Percentiles rank a stretch among this genome's conserved stretches.
These are phyloP conservation scores for Melastoma candidum DNA, from an alignment of 441 rosid species.

Conservation along the genomic window DNA sequence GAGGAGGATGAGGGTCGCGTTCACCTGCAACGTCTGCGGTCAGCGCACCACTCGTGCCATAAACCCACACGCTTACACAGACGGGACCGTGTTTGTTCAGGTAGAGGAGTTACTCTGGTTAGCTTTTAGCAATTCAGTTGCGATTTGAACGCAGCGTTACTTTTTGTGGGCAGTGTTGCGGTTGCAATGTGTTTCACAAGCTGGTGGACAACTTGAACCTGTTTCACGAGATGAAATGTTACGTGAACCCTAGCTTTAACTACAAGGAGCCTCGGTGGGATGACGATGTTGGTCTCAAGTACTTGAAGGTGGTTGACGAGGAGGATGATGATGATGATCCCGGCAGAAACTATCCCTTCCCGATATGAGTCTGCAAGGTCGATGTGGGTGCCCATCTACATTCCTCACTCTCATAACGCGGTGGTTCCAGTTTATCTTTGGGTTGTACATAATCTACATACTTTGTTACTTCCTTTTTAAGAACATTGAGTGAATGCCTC, in stretches of 20 bases:
- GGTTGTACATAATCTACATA: too few species aligned
- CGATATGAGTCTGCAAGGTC: slow-evolving; percentile 20
- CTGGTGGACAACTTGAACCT: slow-evolving; percentile 87
- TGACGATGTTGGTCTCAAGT: slow-evolving; percentile 37
- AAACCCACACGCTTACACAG: slow-evolving; percentile 82
- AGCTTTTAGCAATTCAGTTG: too few species aligned
- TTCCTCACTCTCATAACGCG: slow-evolving; percentile 11
- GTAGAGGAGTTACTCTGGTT: slow-evolving; percentile 13
- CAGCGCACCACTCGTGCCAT: slow-evolving; percentile 86
- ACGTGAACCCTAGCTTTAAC: slow-evolving; percentile 57
- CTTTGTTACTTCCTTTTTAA: too few species aligned
- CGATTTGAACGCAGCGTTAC: not conserved
- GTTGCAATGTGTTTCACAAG: slow-evolving; percentile 90
- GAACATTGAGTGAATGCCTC: too few species aligned
- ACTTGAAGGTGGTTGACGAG: slow-evolving; percentile 30
- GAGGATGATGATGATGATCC: slow-evolving; percentile 17
- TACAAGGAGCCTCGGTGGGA: slow-evolving; percentile 49
- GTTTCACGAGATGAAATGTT: slow-evolving; percentile 88
- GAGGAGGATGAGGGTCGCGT: slow-evolving; percentile 90
- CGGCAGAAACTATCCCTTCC: slow-evolving; percentile 16
- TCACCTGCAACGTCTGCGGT: slow-evolving; percentile 82
- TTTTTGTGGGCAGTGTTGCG: slow-evolving; percentile 56
- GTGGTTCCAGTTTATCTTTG: not conserved
- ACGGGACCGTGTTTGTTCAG: slow-evolving; percentile 88
- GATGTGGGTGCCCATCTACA: slow-evolving; percentile 14